Conservation (phyloP, 257 asterid genomes). For the Voacanga thouarsii region DNA sequence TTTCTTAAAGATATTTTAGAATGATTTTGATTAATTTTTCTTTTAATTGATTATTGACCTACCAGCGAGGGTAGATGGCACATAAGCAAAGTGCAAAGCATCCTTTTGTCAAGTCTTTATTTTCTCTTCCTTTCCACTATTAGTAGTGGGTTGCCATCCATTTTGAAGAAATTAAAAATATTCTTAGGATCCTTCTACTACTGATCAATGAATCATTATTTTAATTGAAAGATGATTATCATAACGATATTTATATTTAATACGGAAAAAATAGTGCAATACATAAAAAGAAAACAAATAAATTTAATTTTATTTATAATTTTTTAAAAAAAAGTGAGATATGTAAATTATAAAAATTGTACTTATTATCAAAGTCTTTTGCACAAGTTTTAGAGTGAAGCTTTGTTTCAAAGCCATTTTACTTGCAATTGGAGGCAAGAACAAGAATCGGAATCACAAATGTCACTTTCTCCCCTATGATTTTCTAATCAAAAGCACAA, state of each 20-base stretch:
- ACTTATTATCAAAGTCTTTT: too few relatives aligned
- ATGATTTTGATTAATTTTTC: background rate
- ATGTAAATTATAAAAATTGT: too few relatives aligned
- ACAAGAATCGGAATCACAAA: background rate
- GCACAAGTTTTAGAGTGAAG: too few relatives aligned
- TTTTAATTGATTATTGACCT: background rate
- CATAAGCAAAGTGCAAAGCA: background rate
- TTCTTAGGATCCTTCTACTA: too few relatives aligned
- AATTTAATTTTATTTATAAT: too few relatives aligned
- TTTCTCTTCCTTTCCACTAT: background rate
- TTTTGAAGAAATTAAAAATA: background rate
- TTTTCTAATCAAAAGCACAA: background rate
- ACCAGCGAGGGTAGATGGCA: background rate
- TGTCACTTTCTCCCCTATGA: background rate
- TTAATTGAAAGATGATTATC: too few relatives aligned
- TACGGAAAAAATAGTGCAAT: too few relatives aligned
- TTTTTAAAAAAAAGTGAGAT: too few relatives aligned
- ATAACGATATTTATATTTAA: too few relatives aligned
- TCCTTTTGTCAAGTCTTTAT: too few relatives aligned
- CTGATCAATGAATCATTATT: too few relatives aligned
- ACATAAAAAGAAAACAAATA: too few relatives aligned
- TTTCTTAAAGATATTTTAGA: background rate
- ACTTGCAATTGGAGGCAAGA: conserved; percentile 22
- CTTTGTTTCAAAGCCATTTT: background rate
- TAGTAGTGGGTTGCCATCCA: background rate